Evolutionary conservation across 2,329 filamentous ascomycete genomes (phyloP), one percentile per base, ranked within the genome.

Genomic region (Colletotrichum scovillei): DNA sequence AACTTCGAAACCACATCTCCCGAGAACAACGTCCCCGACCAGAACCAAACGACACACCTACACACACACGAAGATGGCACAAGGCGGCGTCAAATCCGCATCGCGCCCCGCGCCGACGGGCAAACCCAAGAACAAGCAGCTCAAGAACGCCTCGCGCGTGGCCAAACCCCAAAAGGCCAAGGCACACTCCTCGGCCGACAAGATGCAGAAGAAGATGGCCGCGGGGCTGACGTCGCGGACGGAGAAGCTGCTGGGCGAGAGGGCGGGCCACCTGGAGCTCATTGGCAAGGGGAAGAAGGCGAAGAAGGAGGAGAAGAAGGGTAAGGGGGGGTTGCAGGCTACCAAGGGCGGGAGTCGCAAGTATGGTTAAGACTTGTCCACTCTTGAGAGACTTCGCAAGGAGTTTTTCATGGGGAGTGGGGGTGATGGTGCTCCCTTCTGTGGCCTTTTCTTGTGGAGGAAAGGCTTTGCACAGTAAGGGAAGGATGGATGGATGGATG

Each of bases 241-340:
- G 38, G 89, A 91, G 84, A 83, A 85, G 74, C 82, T 91, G 78
- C 84, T 91, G 53, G 89, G 89, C 73, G 88, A 91, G 83, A 83
- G 89, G 9, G 89, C 88, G 5, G 89, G 89, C 0, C 89, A 91
- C 72, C 80, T 91, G 28, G 89, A 91, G 83, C 78, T 91, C 75
- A 89, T 91, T 74, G 89, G 88, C 38, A 86, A 88, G 81, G 86
- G 87, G 11, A 88, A 89, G 80, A 89, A 87, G 80, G 80, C 77
- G 6, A 72, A 69, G 69, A 84, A 83, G 79, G 84, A 81, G 77
- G 73, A 79, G 63, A 82, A 82, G 59, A 81, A 16, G 14, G 38
- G 19, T 3, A 82, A 49, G 42, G 42, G 42, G 42, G 42, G 42
- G 42, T 1, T n/a, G 19, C 42, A 49, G 42, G 42, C 79, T 35